Evolutionary conservation across 352 stramenopile genomes (phyloP).

Genomic region (Blastocystis sp.): DNA sequence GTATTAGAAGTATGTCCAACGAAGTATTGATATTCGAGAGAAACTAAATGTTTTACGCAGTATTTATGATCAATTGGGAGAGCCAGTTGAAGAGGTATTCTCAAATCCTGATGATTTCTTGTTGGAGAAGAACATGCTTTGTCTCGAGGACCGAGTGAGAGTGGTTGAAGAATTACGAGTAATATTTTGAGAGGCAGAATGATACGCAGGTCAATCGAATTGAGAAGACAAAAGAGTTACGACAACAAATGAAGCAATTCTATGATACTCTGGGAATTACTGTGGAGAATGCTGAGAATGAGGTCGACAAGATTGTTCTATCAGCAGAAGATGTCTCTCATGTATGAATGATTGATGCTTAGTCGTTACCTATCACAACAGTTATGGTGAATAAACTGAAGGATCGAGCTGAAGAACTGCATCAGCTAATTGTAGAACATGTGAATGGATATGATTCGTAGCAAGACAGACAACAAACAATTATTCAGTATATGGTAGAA

Average conservation of each 20-base stretch:
- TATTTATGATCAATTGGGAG: conserved; percentile 7
- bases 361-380: neutral
- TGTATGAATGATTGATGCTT: neutral
- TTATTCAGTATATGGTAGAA: neutral
- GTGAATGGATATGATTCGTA: neutral
- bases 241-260: neutral
- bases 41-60: neutral
- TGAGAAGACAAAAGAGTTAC: neutral
- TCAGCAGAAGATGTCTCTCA: neutral
- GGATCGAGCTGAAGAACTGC: neutral
- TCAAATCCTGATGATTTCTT: conserved; percentile 8
- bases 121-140: neutral
- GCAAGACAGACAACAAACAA: neutral
- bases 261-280: conserved; percentile 1
- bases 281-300: neutral
- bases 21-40: neutral
- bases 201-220: neutral
- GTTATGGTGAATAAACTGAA: neutral
- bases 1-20: neutral
- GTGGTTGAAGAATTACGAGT: neutral
- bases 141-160: neutral
- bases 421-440: neutral
- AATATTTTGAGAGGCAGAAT: neutral
- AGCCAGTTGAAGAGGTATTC: neutral
- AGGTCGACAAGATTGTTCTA: neutral